phyloP scores from a whole-genome alignment of 176 grass and related monocot genomes.

The Tuctoria greenei region DNA sequence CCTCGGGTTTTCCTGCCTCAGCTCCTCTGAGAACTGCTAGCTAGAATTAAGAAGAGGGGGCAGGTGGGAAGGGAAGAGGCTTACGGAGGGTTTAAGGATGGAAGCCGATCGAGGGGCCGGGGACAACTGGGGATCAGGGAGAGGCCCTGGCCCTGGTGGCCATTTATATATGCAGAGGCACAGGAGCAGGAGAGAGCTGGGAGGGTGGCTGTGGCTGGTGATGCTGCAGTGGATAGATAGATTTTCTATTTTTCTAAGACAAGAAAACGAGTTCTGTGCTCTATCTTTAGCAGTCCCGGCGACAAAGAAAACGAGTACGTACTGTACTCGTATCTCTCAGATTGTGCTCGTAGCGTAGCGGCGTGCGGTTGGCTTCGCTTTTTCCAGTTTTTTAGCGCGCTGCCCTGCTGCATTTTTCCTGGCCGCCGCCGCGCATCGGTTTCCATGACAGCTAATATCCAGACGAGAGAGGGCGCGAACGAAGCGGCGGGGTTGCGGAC shows the following conservation, averaged over 20 bases:
- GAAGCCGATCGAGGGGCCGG: not conserved
- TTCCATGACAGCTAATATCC: constrained; percentile 60
- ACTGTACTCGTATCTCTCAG: too few species aligned
- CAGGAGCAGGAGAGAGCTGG: not conserved
- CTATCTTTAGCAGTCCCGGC: not conserved
- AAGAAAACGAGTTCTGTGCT: constrained; percentile 3
- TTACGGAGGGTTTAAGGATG: constrained; percentile 57
- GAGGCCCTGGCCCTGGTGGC: not conserved
- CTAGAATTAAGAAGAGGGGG: not conserved
- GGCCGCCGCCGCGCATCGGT: not conserved
- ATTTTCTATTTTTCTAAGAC: constrained; percentile 28
- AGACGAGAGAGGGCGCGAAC: not conserved
- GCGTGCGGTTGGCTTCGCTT: not conserved
- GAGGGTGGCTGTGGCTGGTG: not conserved
- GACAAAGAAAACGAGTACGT: not conserved
- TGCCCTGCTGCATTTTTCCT: not conserved
- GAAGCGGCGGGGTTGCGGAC: not conserved
- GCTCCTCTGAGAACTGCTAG: not conserved
- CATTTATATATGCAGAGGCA: constrained; percentile 18
- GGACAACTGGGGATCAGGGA: constrained; percentile 45
- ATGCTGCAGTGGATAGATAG: not conserved
- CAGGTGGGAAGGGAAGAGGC: not conserved
- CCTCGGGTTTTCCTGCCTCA: not conserved
- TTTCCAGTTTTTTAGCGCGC: not conserved
- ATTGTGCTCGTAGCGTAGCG: not conserved